These are phyloP conservation scores for Aspergillus ellipticus DNA, from an alignment of 495 filamentous ascomycete genomes.

Conservation along the genomic window DNA sequence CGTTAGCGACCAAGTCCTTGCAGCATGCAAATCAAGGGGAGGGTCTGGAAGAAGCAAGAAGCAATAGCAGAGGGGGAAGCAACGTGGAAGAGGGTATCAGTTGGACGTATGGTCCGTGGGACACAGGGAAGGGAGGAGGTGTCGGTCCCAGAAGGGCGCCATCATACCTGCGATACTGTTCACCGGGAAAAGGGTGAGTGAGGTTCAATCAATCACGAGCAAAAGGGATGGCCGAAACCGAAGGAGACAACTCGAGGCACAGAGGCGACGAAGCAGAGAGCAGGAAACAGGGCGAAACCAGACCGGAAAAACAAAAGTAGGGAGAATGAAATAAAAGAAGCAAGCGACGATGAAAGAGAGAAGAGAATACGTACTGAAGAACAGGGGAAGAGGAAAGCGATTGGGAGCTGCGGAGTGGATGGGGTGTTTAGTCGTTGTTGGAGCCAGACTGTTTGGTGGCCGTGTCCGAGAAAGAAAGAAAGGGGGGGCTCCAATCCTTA, in stretches of 20 bases:
- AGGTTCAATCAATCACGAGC: slow-evolving; percentile 14
- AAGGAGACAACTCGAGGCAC: slow-evolving; percentile 14
- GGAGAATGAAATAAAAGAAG: slow-evolving; percentile 12
- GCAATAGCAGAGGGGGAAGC: not conserved
- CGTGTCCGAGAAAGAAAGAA: slow-evolving; percentile 33
- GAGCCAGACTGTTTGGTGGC: slow-evolving; percentile 15
- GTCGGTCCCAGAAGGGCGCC: not conserved
- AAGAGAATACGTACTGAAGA: slow-evolving; percentile 17
- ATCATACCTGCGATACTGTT: slow-evolving; percentile 20
- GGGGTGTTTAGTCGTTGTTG: slow-evolving; percentile 5
- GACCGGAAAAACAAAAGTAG: slow-evolving; percentile 13
- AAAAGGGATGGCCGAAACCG: slow-evolving; percentile 16
- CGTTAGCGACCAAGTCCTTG: slow-evolving; percentile 23
- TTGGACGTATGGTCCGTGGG: slow-evolving; percentile 9
- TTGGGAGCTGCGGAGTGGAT: slow-evolving; percentile 23
- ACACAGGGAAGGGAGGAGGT: slow-evolving; percentile 1
- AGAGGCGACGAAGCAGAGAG: slow-evolving; percentile 7
- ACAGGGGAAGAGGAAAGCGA: slow-evolving; percentile 20
- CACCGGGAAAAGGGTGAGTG: slow-evolving; percentile 17
- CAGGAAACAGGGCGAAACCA: slow-evolving; percentile 8
- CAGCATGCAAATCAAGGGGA: slow-evolving; percentile 16
- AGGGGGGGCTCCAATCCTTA: slow-evolving; percentile 18
- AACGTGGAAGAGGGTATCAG: slow-evolving; percentile 10
- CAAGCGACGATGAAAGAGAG: slow-evolving; percentile 25
- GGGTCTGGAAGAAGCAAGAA: slow-evolving; percentile 9